phyloP scores from a whole-genome alignment of 2,329 filamentous ascomycete genomes.

The Diaporthe sp. region DNA sequence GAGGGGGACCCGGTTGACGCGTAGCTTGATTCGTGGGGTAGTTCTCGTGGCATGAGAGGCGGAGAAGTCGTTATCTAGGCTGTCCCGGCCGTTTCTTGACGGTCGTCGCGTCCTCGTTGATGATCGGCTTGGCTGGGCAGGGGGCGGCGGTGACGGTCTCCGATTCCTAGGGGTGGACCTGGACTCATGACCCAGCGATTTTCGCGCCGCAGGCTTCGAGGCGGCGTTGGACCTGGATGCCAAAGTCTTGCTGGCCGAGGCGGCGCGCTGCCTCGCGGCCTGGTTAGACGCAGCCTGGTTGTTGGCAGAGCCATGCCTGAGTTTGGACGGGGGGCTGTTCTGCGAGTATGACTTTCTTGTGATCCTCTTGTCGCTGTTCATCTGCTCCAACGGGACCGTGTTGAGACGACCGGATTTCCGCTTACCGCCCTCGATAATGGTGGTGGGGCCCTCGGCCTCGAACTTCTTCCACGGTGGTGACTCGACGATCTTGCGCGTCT shows the following conservation, averaged over 20 bases:
- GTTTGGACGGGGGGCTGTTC: slow-evolving; percentile 47
- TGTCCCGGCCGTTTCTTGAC: slow-evolving; percentile 46
- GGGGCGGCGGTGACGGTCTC: slow-evolving; percentile 51
- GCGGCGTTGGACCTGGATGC: slow-evolving; percentile 25
- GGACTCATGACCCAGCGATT: slow-evolving; percentile 40
- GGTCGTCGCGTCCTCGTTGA: slow-evolving; percentile 45
- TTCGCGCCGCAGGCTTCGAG: slow-evolving; percentile 32
- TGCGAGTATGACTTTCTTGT: slow-evolving; percentile 60
- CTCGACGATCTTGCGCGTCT: slow-evolving; percentile 63
- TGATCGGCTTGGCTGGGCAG: slow-evolving; percentile 46
- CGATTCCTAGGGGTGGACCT: slow-evolving; percentile 40
- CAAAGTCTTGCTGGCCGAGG: slow-evolving; percentile 47
- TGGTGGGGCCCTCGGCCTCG: slow-evolving; percentile 86
- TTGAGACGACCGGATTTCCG: slow-evolving; percentile 77
- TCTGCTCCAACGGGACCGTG: slow-evolving; percentile 64
- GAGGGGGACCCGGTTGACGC: slow-evolving; percentile 42
- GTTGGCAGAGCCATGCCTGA: slow-evolving; percentile 45
- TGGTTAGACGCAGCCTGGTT: slow-evolving; percentile 43
- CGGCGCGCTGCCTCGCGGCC: slow-evolving; percentile 46
- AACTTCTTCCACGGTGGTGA: slow-evolving; percentile 97
- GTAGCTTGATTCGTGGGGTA: slow-evolving; percentile 30
- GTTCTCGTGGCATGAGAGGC: slow-evolving; percentile 35
- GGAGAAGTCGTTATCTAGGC: slow-evolving; percentile 44
- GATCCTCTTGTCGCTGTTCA: slow-evolving; percentile 63
- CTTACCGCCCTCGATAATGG: slow-evolving; percentile 80